Evolutionary conservation across 2,329 filamentous ascomycete species (phyloP), one percentile per base, ranked within the genome.

Genomic region (Aspergillus vadensis): DNA sequence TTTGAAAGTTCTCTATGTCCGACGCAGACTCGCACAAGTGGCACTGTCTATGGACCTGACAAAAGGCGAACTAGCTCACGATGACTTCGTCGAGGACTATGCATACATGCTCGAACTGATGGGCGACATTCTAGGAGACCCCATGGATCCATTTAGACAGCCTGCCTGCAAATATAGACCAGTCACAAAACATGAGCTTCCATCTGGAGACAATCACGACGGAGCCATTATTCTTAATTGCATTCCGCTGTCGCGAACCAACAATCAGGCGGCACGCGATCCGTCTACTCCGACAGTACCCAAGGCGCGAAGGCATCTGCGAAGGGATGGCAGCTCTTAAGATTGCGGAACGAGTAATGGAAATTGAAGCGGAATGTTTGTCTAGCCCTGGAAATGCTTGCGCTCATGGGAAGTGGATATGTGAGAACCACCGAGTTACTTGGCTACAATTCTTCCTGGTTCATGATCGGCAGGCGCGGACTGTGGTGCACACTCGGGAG

Each of bases 401-500:
- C 9, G n/a, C 12, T 3, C 5, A 3, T 7, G 49, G 49, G 12
- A 38, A 36, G 10, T 58, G 56, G 56, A 27, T 58, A 2, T 58
- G 56, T 19, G 56, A 5, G 12, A 47, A 39, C 2, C 56, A 58
- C 17, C 56, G 56, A 8, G 32, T 58, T 1, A 17, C 39, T 3
- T 30, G 25, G n/a, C 9, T 52, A 5, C 23, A 58, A 7, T 48
- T 58, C 36, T 44, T 47, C 39, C 23, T 44, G 23, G 30, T 30
- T n/a, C 38, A 36, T 27, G 56, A 58, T 23, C 17, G 21, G 41
- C 56, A 58, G 41, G 21, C 53, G 19, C 19, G 39, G 17, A 36
- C 52, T 14, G 48, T 53, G 38, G 36, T 58, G 19, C 49, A 47
- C 23, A 58, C 56, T 4, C 14, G 27, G 36, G 49, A 79, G 17